phyloP scores from a whole-genome alignment of 148 eudicot species.

The Fagopyrum homotropicum region DNA sequence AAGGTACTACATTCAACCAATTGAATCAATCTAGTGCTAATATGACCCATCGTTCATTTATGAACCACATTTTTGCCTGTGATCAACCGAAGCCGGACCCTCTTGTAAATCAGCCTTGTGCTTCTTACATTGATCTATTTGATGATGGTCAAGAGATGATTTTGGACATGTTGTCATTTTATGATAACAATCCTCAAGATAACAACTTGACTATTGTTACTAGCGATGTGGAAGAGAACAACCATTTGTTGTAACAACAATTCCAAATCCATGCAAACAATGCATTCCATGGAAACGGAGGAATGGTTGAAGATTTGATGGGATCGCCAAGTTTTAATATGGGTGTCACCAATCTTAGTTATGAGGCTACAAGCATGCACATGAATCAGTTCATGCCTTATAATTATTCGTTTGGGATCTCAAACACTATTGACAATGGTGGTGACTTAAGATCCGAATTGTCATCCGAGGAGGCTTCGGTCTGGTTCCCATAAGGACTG shows the following conservation, averaged over 20 bases:
- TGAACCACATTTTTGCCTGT: background rate
- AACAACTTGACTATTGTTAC: background rate
- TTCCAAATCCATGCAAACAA: background rate
- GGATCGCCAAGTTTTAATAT: background rate
- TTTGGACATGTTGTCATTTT: conserved; percentile 18
- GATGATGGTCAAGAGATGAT: conserved; percentile 19
- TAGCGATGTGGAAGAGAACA: background rate
- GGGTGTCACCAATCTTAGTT: background rate
- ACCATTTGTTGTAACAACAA: conserved; percentile 3
- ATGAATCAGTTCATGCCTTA: conserved; percentile 12
- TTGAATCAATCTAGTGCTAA: background rate
- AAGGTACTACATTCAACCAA: background rate
- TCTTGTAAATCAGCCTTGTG: background rate
- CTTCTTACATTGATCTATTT: conserved; percentile 9
- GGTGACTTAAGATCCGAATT: background rate
- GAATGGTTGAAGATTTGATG: background rate
- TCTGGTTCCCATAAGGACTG: no score
- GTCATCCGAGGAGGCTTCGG: background rate
- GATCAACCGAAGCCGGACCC: background rate
- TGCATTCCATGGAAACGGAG: background rate
- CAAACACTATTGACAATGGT: background rate
- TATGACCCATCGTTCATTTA: background rate
- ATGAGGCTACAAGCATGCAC: conserved; percentile 4
- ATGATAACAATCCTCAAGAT: background rate
- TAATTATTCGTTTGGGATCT: conserved; percentile 12